These are phyloP conservation scores for Nicotiana otophora DNA, from an alignment of 257 asterid genomes.

Conservation along the genomic window DNA sequence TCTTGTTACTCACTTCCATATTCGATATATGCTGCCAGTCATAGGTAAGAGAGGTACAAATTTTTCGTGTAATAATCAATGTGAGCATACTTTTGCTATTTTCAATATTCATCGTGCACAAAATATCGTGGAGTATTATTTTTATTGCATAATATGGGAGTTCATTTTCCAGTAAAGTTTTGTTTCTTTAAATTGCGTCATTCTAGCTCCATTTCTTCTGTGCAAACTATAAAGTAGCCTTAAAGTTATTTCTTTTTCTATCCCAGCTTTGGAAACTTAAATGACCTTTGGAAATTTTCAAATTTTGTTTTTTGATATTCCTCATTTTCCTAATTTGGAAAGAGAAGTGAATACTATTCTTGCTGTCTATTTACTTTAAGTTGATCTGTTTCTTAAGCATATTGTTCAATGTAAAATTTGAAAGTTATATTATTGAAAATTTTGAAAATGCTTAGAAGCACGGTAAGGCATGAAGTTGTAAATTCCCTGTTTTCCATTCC, in stretches of 20 bases:
- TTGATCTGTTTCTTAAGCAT: background rate
- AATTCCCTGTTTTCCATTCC: background rate
- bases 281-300: background rate
- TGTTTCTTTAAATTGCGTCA: background rate
- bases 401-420: background rate
- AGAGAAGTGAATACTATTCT: background rate
- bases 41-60: conserved; percentile 48
- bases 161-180: background rate
- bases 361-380: background rate
- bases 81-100: background rate
- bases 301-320: background rate
- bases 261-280: background rate
- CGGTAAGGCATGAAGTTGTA: background rate
- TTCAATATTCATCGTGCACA: background rate
- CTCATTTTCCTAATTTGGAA: background rate
- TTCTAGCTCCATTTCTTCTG: background rate
- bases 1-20: conserved; percentile 86
- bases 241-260: background rate
- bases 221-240: background rate
- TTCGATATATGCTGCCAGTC: conserved; percentile 84
- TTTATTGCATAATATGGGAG: background rate
- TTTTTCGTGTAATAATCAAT: background rate
- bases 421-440: background rate
- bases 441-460: background rate
- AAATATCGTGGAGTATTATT: background rate